Conservation (phyloP, 331 rosid genomes). For the Erythrophleum ivorense region DNA sequence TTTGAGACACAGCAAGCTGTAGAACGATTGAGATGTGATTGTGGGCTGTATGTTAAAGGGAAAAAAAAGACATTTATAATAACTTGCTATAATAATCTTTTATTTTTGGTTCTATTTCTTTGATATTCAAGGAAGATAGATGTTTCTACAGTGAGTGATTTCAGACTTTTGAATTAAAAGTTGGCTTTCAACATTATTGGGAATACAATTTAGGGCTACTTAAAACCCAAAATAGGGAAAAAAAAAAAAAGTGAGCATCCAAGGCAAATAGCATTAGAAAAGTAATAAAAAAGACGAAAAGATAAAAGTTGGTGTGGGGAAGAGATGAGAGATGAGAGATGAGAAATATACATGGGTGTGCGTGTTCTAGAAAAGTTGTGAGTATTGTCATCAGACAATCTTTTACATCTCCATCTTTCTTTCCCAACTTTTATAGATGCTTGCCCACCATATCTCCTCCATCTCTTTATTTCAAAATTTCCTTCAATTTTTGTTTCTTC, state of each 20-base stretch:
- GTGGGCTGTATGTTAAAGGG: not conserved
- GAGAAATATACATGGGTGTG: slow-evolving; percentile 48
- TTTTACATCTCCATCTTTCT: slow-evolving; percentile 49
- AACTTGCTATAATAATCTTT: no score
- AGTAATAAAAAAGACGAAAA: slow-evolving; percentile 43
- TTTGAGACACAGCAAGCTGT: not conserved
- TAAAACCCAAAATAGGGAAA: not conserved
- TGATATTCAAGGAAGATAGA: no score
- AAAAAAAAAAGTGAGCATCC: slow-evolving; percentile 58
- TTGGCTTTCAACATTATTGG: not conserved
- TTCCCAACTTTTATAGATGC: slow-evolving; percentile 66
- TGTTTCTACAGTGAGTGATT: no score
- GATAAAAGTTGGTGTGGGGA: slow-evolving; percentile 42
- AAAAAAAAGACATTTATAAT: no score
- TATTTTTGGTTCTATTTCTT: no score
- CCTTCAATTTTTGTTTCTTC: slow-evolving; percentile 26
- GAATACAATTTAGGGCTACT: slow-evolving; percentile 24
- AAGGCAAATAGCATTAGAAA: slow-evolving; percentile 61
- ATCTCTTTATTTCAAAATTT: slow-evolving; percentile 19
- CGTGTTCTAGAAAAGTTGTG: slow-evolving; percentile 51
- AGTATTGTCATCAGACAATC: slow-evolving; percentile 58
- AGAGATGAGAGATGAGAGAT: slow-evolving; percentile 29
- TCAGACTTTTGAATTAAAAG: not conserved
- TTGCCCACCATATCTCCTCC: slow-evolving; percentile 73
- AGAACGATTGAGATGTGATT: not conserved